A percentile compares a stretch with the other conserved stretches of the same genome.
These are phyloP conservation scores for Sphenostylis stenocarpa DNA, from an alignment of 306 rosid genomes.

Conservation along the genomic window DNA sequence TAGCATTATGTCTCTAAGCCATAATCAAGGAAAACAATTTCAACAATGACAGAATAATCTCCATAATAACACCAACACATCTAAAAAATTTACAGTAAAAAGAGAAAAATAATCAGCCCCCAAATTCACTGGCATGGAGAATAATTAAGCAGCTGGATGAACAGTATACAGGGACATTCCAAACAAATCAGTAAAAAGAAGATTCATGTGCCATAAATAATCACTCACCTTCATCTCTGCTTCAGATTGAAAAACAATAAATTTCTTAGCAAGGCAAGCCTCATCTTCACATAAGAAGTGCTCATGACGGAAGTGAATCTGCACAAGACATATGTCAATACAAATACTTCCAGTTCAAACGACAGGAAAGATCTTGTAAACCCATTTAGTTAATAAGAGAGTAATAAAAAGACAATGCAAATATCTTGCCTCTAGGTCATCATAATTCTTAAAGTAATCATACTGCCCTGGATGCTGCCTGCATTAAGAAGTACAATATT, in stretches of 20 bases:
- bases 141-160: slow-evolving; percentile 5
- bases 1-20: slow-evolving; percentile 78
- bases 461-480: slow-evolving; percentile 90
- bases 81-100: neutral
- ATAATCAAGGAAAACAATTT: slow-evolving; percentile 31
- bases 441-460: slow-evolving; percentile 85
- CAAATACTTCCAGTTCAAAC: slow-evolving; percentile 26
- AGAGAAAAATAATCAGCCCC: slow-evolving; percentile 19
- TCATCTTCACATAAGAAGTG: slow-evolving; percentile 98
- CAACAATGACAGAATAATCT: slow-evolving; percentile 28
- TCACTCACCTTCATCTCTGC: slow-evolving; percentile 87
- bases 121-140: slow-evolving; percentile 17
- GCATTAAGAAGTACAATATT: slow-evolving; percentile 38
- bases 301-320: slow-evolving; percentile 90
- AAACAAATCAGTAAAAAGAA: slow-evolving; percentile 1
- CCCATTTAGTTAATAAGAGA: neutral
- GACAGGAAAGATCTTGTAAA: slow-evolving; percentile 1
- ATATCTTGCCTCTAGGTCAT: slow-evolving; percentile 90
- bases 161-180: neutral
- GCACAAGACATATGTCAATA: slow-evolving; percentile 25
- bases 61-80: neutral
- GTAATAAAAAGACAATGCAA: neutral
- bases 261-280: slow-evolving; percentile 83
- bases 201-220: slow-evolving; percentile 22
- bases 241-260: slow-evolving; percentile 83